Percentiles rank a stretch among this genome's conserved stretches.
Evolutionary conservation across 1,139 yeast species (phyloP).

Genomic region (Taphrina populina): DNA sequence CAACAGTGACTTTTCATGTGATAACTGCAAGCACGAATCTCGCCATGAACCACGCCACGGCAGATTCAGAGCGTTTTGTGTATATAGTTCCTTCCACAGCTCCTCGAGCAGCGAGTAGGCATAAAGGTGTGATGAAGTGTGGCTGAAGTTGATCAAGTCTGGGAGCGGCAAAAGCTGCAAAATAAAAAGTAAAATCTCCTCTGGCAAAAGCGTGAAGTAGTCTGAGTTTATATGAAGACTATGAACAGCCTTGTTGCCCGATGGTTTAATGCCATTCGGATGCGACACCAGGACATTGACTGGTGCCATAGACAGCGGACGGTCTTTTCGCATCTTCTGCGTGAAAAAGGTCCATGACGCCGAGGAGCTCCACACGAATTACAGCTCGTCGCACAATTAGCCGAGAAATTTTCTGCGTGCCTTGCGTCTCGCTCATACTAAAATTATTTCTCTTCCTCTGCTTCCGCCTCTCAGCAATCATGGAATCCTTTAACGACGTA

Average conservation of each 20-base stretch:
- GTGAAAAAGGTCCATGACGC: too few relatives aligned
- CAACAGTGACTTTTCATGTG: slow-evolving; percentile 49
- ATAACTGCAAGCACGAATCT: slow-evolving; percentile 51
- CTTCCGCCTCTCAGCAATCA: slow-evolving; percentile 21
- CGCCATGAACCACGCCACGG: slow-evolving; percentile 82
- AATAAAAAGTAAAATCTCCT: slow-evolving; percentile 52
- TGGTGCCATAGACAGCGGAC: slow-evolving; percentile 17
- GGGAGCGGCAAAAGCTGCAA: slow-evolving; percentile 51
- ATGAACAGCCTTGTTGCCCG: slow-evolving; percentile 23
- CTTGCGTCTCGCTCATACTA: too few relatives aligned
- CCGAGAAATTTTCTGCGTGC: too few relatives aligned
- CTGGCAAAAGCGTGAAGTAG: slow-evolving; percentile 26
- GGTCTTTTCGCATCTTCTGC: too few relatives aligned
- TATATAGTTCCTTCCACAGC: slow-evolving; percentile 63
- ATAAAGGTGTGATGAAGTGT: slow-evolving; percentile 64
- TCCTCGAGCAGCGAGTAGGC: slow-evolving; percentile 75
- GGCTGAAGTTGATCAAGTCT: slow-evolving; percentile 55
- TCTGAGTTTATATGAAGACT: not conserved
- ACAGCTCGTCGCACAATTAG: too few relatives aligned
- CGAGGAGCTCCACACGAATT: too few relatives aligned
- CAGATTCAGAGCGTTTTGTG: slow-evolving; percentile 38
- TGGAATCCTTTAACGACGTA: slow-evolving; percentile 25
- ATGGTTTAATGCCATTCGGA: slow-evolving; percentile 33
- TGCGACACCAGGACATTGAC: slow-evolving; percentile 9
- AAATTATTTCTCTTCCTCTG: too few relatives aligned